phyloP scores from a whole-genome alignment of 805 yeast genomes.

The Deakozyma indianensis region DNA sequence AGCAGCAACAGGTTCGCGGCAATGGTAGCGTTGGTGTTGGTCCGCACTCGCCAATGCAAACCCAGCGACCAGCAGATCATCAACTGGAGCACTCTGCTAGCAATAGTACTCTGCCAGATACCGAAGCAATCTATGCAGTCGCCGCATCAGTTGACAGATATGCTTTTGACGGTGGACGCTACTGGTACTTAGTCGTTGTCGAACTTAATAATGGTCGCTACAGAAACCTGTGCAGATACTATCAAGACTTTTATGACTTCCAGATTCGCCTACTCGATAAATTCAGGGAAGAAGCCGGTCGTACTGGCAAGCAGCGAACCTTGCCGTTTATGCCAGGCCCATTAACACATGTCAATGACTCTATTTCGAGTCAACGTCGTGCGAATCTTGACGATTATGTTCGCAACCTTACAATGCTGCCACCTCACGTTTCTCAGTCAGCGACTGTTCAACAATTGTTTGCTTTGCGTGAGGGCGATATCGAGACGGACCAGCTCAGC shows the following conservation, averaged over 20 bases:
- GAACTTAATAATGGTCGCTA: slow-evolving; percentile 50
- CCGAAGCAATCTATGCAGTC: slow-evolving; percentile 25
- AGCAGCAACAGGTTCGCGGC: slow-evolving; percentile 5
- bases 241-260: slow-evolving; percentile 91
- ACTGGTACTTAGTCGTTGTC: slow-evolving; percentile 71
- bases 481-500: slow-evolving; percentile 26
- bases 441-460: slow-evolving; percentile 59
- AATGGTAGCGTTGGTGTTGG: not conserved
- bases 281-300: slow-evolving; percentile 89
- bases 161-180: slow-evolving; percentile 70
- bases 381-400: slow-evolving; percentile 44
- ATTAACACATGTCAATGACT: slow-evolving; percentile 75
- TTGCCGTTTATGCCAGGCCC: slow-evolving; percentile 97
- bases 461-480: slow-evolving; percentile 50
- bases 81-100: not conserved
- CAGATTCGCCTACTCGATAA: slow-evolving; percentile 71
- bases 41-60: not conserved
- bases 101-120: not conserved
- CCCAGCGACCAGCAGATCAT: not conserved
- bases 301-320: slow-evolving; percentile 60
- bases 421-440: slow-evolving; percentile 59
- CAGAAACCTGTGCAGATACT: slow-evolving; percentile 69
- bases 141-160: slow-evolving; percentile 68
- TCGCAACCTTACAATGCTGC: slow-evolving; percentile 49
- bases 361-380: slow-evolving; percentile 40